phyloP scores from a whole-genome alignment of 805 yeast species.

The Starmerella floricola region DNA sequence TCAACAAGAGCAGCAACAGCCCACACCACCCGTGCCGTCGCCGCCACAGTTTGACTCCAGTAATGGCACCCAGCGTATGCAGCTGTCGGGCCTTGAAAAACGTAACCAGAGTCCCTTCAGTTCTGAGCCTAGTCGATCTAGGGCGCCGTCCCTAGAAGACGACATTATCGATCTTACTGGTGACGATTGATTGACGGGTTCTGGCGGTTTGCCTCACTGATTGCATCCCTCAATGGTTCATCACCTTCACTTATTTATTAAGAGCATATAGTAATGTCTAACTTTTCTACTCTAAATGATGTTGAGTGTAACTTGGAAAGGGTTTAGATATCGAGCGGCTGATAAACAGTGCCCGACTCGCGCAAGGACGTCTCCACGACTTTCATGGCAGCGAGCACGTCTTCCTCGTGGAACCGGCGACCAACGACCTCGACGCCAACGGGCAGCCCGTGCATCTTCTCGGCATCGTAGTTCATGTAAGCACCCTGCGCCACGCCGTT shows the following conservation, averaged over 20 bases:
- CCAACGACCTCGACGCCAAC: slow-evolving; percentile 53
- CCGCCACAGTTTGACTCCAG: background rate
- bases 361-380: no score
- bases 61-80: no score
- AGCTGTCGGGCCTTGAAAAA: no score
- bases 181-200: slow-evolving; percentile 1
- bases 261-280: no score
- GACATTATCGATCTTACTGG: slow-evolving; percentile 12
- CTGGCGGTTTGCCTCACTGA: slow-evolving; percentile 38
- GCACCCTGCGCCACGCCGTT: slow-evolving; percentile 36
- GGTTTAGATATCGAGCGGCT: no score
- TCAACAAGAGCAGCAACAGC: background rate
- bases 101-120: background rate
- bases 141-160: no score
- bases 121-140: background rate
- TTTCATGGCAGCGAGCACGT: slow-evolving; percentile 40
- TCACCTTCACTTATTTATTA: no score
- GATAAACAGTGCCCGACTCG: no score
- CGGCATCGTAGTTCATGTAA: slow-evolving; percentile 39
- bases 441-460: slow-evolving; percentile 46
- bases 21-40: background rate
- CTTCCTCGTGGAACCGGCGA: slow-evolving; percentile 49
- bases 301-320: background rate
- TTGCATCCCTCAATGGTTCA: slow-evolving; percentile 43
- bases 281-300: no score